Evolutionary conservation across 345 rosid genomes (phyloP).

Genomic region (Carallia brachiata): DNA sequence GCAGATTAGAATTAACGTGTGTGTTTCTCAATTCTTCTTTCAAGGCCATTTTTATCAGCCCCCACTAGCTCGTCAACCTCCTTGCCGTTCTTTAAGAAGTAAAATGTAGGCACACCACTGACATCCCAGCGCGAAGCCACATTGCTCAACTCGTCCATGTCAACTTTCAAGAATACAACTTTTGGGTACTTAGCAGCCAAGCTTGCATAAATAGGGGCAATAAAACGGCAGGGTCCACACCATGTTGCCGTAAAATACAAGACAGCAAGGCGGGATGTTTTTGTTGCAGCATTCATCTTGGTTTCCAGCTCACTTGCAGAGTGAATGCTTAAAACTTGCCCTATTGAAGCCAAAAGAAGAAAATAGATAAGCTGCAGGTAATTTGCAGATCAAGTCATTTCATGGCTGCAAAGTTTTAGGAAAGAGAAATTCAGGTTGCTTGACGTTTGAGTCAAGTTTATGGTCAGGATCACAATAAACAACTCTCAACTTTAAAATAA

Average conservation of each 20-base stretch:
- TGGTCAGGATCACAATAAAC: too few relatives aligned
- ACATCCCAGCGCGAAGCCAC: conserved; percentile 66
- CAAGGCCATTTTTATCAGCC: conserved; percentile 72
- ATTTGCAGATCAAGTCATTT: too few relatives aligned
- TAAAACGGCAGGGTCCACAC: conserved; percentile 92
- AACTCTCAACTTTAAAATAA: too few relatives aligned
- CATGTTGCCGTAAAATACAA: conserved; percentile 91
- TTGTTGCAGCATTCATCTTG: conserved; percentile 61
- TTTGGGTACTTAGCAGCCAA: conserved; percentile 62
- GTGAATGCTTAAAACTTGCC: conserved; percentile 69
- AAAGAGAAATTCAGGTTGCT: too few relatives aligned
- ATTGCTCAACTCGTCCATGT: conserved; percentile 59
- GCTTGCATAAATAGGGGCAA: conserved; percentile 72
- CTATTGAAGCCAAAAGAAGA: conserved; percentile 33
- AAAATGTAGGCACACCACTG: conserved; percentile 73
- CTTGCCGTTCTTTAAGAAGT: conserved; percentile 68
- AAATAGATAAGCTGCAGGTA: neutral
- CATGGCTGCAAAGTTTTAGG: too few relatives aligned
- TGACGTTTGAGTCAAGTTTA: too few relatives aligned
- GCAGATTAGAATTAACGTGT: conserved; percentile 27
- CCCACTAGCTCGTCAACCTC: conserved; percentile 85
- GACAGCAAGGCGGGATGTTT: conserved; percentile 68
- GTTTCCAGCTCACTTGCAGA: conserved; percentile 63
- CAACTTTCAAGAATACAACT: conserved; percentile 75
- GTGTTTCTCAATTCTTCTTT: conserved; percentile 60